These are phyloP conservation scores for Pseudisothecium myosuroides DNA, from an alignment of 225 moss, liverwort and hornwort genomes.

Conservation along the genomic window DNA sequence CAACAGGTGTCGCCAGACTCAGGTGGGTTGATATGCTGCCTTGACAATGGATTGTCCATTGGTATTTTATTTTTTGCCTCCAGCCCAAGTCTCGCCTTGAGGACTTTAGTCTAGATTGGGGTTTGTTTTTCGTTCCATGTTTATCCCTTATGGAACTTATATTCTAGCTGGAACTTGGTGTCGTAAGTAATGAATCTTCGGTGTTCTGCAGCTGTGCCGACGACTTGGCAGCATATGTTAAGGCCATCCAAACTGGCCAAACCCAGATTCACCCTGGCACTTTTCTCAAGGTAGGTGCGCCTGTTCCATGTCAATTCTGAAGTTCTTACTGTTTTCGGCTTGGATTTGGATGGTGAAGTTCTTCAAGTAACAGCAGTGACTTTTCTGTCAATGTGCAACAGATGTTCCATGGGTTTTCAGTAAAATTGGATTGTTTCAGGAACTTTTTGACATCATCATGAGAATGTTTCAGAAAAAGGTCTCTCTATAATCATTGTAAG, in stretches of 20 bases:
- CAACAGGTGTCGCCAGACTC: constrained; percentile 89
- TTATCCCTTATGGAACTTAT: neutral
- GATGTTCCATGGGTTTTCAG: neutral
- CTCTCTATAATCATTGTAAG: neutral
- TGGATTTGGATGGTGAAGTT: neutral
- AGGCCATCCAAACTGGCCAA: constrained; percentile 40
- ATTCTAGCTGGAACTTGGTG: neutral
- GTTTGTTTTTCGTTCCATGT: neutral
- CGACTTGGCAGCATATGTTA: constrained; percentile 60
- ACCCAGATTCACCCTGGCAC: constrained; percentile 64
- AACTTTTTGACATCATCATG: neutral
- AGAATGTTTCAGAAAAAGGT: neutral
- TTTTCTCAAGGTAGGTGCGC: constrained; percentile 48
- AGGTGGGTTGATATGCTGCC: constrained; percentile 26
- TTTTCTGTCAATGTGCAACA: neutral
- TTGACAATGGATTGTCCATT: neutral
- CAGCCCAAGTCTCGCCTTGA: neutral
- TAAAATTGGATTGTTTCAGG: neutral
- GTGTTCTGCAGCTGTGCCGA: constrained; percentile 48
- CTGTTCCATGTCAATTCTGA: neutral
- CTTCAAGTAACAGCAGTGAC: neutral
- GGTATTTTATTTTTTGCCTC: neutral
- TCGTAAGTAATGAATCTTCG: neutral
- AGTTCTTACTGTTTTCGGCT: neutral
- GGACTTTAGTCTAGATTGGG: neutral